Conservation (phyloP, 371 early-diverging fungal genomes). For the Actinomortierella wolfii region DNA sequence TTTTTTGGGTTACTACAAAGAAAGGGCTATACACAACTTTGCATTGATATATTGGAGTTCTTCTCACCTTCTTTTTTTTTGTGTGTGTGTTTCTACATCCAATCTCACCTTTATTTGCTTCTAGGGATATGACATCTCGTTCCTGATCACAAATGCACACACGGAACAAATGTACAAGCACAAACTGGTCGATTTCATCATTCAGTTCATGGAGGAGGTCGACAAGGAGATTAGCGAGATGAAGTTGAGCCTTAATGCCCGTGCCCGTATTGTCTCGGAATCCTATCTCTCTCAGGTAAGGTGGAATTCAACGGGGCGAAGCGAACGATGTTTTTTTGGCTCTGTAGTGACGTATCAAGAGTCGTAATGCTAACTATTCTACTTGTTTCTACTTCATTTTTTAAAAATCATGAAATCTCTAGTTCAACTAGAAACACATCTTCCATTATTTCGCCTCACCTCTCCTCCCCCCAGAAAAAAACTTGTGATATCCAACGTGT, state of each 20-base stretch:
- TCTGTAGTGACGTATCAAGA: too few species aligned
- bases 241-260: conserved; percentile 94
- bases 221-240: conserved; percentile 98
- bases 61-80: neutral
- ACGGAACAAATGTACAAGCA: conserved; percentile 97
- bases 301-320: too few species aligned
- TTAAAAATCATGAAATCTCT: too few species aligned
- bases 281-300: conserved; percentile 69
- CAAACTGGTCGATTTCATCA: conserved; percentile 97
- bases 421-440: too few species aligned
- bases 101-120: neutral
- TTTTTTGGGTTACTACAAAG: too few species aligned
- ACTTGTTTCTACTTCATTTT: too few species aligned
- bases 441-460: too few species aligned
- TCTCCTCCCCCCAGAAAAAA: too few species aligned
- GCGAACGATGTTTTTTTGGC: too few species aligned
- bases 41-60: neutral
- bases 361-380: too few species aligned
- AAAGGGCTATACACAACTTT: too few species aligned
- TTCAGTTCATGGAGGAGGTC: conserved; percentile 98
- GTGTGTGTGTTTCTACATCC: neutral
- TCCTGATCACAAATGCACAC: conserved; percentile 94
- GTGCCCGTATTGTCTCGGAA: conserved; percentile 95
- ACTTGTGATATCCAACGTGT: too few species aligned
- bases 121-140: conserved; percentile 94